These are phyloP conservation scores for Kluyveromyces wickerhamii DNA, from an alignment of 805 yeast species.

Conservation along the genomic window DNA sequence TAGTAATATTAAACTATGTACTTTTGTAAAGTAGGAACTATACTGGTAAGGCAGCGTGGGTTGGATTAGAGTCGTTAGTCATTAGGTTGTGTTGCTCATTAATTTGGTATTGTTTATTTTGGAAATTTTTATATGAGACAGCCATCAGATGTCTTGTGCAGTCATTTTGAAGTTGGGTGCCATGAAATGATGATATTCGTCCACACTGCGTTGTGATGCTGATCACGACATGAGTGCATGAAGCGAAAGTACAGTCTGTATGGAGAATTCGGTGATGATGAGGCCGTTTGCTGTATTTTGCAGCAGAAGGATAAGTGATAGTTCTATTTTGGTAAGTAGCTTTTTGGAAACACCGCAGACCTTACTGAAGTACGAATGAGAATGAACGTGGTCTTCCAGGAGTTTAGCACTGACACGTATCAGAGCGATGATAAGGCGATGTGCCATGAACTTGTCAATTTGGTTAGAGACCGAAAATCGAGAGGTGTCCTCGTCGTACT, in stretches of 20 bases:
- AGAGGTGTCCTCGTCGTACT: not conserved
- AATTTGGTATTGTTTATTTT: too few relatives aligned
- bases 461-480: not conserved
- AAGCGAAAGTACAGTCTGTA: conserved; percentile 1
- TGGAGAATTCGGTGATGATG: conserved; percentile 9
- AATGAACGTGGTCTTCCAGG: conserved; percentile 40
- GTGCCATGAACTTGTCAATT: conserved; percentile 18
- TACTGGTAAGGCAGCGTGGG: too few relatives aligned
- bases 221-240: too few relatives aligned
- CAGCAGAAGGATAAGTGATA: conserved; percentile 16
- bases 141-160: too few relatives aligned
- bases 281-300: conserved; percentile 12
- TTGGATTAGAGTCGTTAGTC: too few relatives aligned
- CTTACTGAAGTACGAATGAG: conserved; percentile 39
- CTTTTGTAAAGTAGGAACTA: too few relatives aligned
- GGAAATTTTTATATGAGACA: too few relatives aligned
- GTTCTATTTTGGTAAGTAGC: conserved; percentile 22
- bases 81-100: too few relatives aligned
- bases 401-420: conserved; percentile 39
- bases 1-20: too few relatives aligned
- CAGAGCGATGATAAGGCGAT: conserved; percentile 38
- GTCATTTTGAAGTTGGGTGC: too few relatives aligned
- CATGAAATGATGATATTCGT: too few relatives aligned
- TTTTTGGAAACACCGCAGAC: conserved; percentile 38
- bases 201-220: too few relatives aligned